phyloP scores from a whole-genome alignment of 108 stramenopile species.

The Skeletonema tropicum region DNA sequence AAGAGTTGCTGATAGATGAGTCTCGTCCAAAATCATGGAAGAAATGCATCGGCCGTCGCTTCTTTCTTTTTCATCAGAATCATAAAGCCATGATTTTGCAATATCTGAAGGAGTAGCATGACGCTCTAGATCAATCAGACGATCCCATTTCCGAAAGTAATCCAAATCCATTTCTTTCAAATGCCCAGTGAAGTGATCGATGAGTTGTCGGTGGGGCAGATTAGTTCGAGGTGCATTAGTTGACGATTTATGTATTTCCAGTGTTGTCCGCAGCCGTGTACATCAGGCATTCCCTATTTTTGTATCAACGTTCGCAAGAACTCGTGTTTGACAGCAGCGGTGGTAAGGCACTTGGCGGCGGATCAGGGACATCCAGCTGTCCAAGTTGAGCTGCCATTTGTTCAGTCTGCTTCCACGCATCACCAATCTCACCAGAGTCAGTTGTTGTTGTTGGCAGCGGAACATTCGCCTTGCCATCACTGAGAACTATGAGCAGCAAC shows the following conservation, averaged over 20 bases:
- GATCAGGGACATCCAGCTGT: too few species aligned
- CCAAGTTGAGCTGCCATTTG: too few species aligned
- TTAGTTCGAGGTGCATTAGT: not conserved
- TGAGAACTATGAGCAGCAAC: too few species aligned
- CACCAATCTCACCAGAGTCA: too few species aligned
- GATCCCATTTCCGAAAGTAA: conserved; percentile 87
- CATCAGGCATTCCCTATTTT: conserved; percentile 85
- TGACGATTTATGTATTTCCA: not conserved
- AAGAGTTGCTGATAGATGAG: conserved; percentile 8
- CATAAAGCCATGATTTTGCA: conserved; percentile 66
- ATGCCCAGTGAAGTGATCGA: conserved; percentile 74
- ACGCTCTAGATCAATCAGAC: conserved; percentile 86
- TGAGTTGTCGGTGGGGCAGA: conserved; percentile 49
- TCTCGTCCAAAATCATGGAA: conserved; percentile 54
- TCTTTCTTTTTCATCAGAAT: conserved; percentile 59
- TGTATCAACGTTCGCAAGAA: conserved; percentile 76
- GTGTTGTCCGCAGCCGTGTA: conserved; percentile 64
- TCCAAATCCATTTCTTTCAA: conserved; percentile 62
- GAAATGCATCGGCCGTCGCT: conserved; percentile 71
- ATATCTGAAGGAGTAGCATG: conserved; percentile 45
- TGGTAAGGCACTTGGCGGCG: conserved; percentile 63
- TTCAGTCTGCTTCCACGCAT: too few species aligned
- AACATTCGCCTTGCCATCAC: too few species aligned
- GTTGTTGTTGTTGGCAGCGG: too few species aligned
- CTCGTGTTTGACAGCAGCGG: conserved; percentile 48